phyloP scores from a whole-genome alignment of 2,329 filamentous ascomycete genomes.

The Fusarium coicis region DNA sequence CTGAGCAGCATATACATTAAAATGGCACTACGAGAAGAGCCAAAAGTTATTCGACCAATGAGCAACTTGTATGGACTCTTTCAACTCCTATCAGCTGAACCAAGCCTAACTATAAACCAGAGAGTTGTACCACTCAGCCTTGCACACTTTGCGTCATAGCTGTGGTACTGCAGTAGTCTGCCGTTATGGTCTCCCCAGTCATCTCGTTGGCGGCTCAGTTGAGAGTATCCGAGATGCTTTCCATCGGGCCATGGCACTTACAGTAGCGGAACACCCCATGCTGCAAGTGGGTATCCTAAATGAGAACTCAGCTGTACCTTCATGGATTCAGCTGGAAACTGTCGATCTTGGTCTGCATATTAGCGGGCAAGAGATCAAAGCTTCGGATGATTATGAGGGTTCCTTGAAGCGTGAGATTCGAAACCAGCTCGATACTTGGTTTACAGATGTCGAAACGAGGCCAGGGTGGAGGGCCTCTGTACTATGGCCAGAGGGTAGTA shows the following conservation, averaged over 20 bases:
- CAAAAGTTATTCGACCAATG: constrained; percentile 32
- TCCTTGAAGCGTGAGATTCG: constrained; percentile 6
- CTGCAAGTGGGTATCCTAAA: constrained; percentile 36
- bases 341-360: constrained; percentile 30
- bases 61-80: constrained; percentile 26
- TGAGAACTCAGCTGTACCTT: constrained; percentile 31
- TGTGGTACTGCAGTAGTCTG: constrained; percentile 29
- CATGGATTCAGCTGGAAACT: constrained; percentile 25
- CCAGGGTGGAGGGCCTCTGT: constrained; percentile 44
- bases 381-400: background rate
- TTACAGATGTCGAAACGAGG: constrained; percentile 32
- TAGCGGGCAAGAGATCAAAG: constrained; percentile 20
- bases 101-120: constrained; percentile 8
- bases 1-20: background rate
- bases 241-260: constrained; percentile 29
- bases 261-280: constrained; percentile 31
- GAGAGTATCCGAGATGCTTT: constrained; percentile 9
- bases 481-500: constrained; percentile 10
- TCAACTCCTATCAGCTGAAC: background rate
- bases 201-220: background rate
- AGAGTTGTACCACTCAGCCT: constrained; percentile 30
- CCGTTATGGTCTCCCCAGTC: constrained; percentile 23
- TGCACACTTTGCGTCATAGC: constrained; percentile 32
- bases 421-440: constrained; percentile 34
- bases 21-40: constrained; percentile 17